Base-by-base conservation (phyloP, 805 yeast species). In the Saccharomycopsis guyanensis region DNA sequence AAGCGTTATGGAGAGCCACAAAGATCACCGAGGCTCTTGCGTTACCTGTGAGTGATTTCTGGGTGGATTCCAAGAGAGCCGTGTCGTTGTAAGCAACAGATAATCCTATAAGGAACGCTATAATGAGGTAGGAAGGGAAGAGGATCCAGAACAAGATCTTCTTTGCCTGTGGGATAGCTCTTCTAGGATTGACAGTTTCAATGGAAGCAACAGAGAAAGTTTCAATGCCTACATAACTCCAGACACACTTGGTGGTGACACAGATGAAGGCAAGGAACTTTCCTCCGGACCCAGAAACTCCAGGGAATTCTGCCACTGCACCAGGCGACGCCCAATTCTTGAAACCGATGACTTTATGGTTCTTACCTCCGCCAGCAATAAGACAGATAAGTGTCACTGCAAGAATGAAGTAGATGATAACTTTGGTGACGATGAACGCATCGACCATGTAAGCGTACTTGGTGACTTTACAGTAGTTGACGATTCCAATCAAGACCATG, bases 141-240 rank as follows among this genome's bases (percentile, higher is more conserved):
- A 76, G 59, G 45, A 85, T 78, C 64, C 86, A 78, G 70, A 75
- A 82, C 59, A 84, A 75, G 18, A 80, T 70, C 58, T 72, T 77
- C 56, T 78, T 74, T 39, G 91, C 91, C 56, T 75, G 76, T 52
- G 91, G 88, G 50, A 85, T 76, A 53, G 78, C 73, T 53, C 70
- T 69, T 57, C 86, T 67, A 40, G 91, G 87, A 71, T 71, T 76
- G 54, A 77, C 69, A 42, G 84, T 78, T 66, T 83, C 91, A 37
- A 85, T 84, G 48, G 82, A 83, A 6, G 87, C 79, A 50, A 82
- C 73, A 59, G 84, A 87, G 50, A 82, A 78, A 22, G 71, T 61
- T 63, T 82, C 88, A 20, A 83, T 75, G 55, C 88, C 89, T 35
- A 78, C 72, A 58, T 70, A 83, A 7, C 88, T 84, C 59, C 81